Percentiles rank a stretch among this genome's conserved stretches.
phyloP scores from a whole-genome alignment of 768 basidiomycete genomes.

The Crepidotus variabilis region DNA sequence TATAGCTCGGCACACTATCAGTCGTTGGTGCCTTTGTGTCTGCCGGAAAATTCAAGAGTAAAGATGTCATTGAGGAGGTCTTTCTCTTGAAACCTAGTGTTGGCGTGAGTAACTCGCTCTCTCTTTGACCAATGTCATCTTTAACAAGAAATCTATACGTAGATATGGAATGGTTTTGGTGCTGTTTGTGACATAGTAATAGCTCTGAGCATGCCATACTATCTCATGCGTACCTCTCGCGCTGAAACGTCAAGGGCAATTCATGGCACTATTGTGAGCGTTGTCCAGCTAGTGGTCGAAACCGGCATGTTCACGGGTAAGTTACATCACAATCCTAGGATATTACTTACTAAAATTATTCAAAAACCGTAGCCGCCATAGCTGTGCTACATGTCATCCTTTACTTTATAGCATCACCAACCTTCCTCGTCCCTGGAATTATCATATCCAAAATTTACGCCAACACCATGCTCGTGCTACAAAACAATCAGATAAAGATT shows the following conservation, averaged over 20 bases:
- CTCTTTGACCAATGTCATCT: neutral
- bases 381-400: slow-evolving; percentile 23
- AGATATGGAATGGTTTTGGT: slow-evolving; percentile 27
- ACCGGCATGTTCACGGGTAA: slow-evolving; percentile 27
- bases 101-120: slow-evolving; percentile 17
- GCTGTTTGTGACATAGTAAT: slow-evolving; percentile 28
- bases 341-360: neutral
- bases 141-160: neutral
- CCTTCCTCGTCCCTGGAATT: slow-evolving; percentile 23
- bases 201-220: slow-evolving; percentile 27
- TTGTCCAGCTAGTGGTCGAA: slow-evolving; percentile 25
- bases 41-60: slow-evolving; percentile 18
- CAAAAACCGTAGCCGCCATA: slow-evolving; percentile 14
- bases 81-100: slow-evolving; percentile 15
- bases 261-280: slow-evolving; percentile 23
- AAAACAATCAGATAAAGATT: slow-evolving; percentile 24
- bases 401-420: slow-evolving; percentile 18
- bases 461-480: slow-evolving; percentile 25
- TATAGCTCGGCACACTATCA: slow-evolving; percentile 18
- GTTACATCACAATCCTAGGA: neutral
- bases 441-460: slow-evolving; percentile 26
- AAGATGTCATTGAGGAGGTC: slow-evolving; percentile 11
- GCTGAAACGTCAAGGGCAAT: slow-evolving; percentile 22
- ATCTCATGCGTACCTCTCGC: slow-evolving; percentile 18
- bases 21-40: slow-evolving; percentile 18